A percentile compares a stretch with the other conserved stretches of the same genome.
Conservation (phyloP, 148 eudicot genomes). For the Persicaria tinctoria region DNA sequence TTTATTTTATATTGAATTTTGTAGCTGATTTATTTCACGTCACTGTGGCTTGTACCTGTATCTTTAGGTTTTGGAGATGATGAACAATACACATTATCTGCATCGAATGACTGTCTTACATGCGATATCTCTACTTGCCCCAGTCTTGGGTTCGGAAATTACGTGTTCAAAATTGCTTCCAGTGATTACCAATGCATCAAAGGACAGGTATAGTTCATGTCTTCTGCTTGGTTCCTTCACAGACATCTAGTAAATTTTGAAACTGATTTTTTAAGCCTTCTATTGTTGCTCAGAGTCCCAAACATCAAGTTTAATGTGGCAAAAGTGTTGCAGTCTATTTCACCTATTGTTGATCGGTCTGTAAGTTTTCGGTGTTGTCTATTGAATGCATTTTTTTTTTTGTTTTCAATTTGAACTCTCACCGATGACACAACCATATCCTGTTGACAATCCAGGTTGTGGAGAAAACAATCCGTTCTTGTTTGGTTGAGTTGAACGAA, state of each 20-base stretch:
- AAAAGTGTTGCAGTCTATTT: conserved; percentile 77
- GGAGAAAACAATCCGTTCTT: conserved; percentile 69
- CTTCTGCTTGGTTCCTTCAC: neutral
- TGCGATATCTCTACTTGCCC: conserved; percentile 88
- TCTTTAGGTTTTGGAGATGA: conserved; percentile 87
- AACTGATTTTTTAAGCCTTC: neutral
- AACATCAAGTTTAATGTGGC: conserved; percentile 95
- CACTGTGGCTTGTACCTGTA: neutral
- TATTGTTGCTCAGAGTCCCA: conserved; percentile 54
- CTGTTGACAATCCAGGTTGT: conserved; percentile 42
- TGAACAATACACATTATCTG: conserved; percentile 78
- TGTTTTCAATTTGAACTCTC: neutral
- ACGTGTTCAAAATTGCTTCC: conserved; percentile 84
- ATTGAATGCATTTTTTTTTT: neutral
- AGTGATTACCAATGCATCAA: conserved; percentile 57
- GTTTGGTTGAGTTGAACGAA: conserved; percentile 73
- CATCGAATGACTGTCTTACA: conserved; percentile 89
- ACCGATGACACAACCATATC: neutral
- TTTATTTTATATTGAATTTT: neutral
- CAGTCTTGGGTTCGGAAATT: conserved; percentile 93
- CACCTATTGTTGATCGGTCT: conserved; percentile 72
- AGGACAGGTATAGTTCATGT: conserved; percentile 61
- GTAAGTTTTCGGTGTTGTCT: conserved; percentile 30
- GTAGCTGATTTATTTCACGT: neutral
- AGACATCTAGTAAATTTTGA: neutral